phyloP scores from a whole-genome alignment of 139 green algal species.

The Chlorella ohadii region DNA sequence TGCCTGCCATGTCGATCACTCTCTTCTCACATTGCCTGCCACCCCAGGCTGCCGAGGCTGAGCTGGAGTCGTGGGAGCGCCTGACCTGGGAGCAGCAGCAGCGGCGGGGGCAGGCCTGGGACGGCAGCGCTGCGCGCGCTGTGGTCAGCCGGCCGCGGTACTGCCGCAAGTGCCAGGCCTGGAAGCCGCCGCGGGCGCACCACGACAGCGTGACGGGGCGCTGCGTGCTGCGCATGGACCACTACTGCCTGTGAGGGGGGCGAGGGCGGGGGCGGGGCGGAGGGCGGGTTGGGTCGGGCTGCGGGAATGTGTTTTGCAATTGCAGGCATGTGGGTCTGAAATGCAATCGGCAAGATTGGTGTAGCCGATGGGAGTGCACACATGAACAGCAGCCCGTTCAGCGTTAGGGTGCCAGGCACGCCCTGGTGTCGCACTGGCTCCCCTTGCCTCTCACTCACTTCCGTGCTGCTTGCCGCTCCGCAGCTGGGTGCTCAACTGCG shows the following conservation, averaged over 20 bases:
- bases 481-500: slow-evolving; percentile 90
- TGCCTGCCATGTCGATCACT: no score
- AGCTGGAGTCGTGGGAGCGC: slow-evolving; percentile 18
- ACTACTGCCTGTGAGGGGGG: slow-evolving; percentile 69
- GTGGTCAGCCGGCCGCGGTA: slow-evolving; percentile 43
- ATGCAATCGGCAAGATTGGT: no score
- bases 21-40: no score
- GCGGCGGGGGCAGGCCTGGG: background rate
- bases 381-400: no score
- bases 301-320: no score
- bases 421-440: no score
- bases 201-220: slow-evolving; percentile 89
- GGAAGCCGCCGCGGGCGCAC: slow-evolving; percentile 92
- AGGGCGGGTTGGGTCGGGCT: background rate
- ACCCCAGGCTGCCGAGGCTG: slow-evolving; percentile 22
- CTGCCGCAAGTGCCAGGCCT: slow-evolving; percentile 73
- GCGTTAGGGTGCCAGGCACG: no score
- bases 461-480: background rate
- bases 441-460: no score
- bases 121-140: background rate
- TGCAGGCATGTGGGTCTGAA: no score
- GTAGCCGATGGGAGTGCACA: no score
- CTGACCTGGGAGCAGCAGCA: slow-evolving; percentile 13
- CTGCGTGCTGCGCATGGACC: slow-evolving; percentile 96
- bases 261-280: background rate